Percentiles rank a stretch among this genome's conserved stretches.
Evolutionary conservation across 2,329 filamentous ascomycete genomes (phyloP).

Genomic region (Venturia oleaginea): DNA sequence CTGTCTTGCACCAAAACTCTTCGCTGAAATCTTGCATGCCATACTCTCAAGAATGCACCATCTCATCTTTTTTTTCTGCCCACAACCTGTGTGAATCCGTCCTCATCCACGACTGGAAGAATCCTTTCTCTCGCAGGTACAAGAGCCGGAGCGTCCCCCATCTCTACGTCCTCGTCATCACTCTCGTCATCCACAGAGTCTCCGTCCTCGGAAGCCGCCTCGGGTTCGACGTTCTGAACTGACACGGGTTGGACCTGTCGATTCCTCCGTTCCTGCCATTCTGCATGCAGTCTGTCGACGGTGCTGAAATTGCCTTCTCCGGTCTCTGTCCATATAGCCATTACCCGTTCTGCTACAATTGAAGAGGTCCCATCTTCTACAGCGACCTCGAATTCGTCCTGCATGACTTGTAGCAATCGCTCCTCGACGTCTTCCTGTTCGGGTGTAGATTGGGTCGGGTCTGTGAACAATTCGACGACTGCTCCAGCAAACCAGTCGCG

Average conservation of each 20-base stretch:
- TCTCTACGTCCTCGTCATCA: constrained; percentile 17
- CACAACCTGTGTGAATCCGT: constrained; percentile 35
- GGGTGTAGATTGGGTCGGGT: constrained; percentile 22
- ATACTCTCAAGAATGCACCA: background rate
- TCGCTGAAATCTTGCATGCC: background rate
- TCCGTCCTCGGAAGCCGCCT: constrained; percentile 17
- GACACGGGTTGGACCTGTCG: constrained; percentile 53
- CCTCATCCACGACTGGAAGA: constrained; percentile 32
- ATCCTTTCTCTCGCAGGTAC: constrained; percentile 25
- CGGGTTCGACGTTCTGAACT: constrained; percentile 17
- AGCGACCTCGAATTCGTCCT: constrained; percentile 89
- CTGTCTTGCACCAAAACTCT: background rate
- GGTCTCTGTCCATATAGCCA: constrained; percentile 57
- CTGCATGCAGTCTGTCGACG: constrained; percentile 53
- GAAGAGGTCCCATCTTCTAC: constrained; percentile 82
- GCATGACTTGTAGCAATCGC: constrained; percentile 80
- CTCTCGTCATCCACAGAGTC: constrained; percentile 15
- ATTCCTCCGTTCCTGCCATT: constrained; percentile 54
- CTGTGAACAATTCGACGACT: constrained; percentile 65
- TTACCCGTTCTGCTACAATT: constrained; percentile 63
- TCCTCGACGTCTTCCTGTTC: constrained; percentile 75
- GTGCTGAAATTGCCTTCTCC: constrained; percentile 56
- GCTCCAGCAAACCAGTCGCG: constrained; percentile 93
- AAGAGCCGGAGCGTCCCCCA: constrained; percentile 20
- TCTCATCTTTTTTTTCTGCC: constrained; percentile 27